A percentile compares a stretch with the other conserved stretches of the same genome.
Evolutionary conservation across 495 filamentous ascomycete genomes (phyloP).

Genomic region (Astrothelium subdiscretum): DNA sequence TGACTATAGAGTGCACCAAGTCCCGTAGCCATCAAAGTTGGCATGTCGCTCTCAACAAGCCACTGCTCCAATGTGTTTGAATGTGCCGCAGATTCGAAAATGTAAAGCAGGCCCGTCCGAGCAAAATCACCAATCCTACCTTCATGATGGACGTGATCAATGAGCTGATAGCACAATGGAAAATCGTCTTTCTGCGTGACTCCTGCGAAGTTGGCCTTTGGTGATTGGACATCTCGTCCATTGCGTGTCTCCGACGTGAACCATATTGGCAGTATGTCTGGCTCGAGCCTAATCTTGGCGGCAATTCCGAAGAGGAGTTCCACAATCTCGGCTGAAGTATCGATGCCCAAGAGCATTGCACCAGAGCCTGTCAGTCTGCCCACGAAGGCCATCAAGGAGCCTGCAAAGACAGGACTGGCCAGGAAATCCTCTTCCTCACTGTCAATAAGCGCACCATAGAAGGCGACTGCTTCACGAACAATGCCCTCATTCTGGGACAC

Average conservation of each 20-base stretch:
- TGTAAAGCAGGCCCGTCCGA: slow-evolving; percentile 86
- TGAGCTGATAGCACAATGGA: slow-evolving; percentile 84
- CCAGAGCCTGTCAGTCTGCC: slow-evolving; percentile 51
- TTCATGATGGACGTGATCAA: slow-evolving; percentile 93
- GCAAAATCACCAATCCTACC: slow-evolving; percentile 92
- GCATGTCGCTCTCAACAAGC: slow-evolving; percentile 93
- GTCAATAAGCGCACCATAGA: slow-evolving; percentile 85
- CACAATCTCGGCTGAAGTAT: slow-evolving; percentile 74
- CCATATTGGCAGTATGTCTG: slow-evolving; percentile 76
- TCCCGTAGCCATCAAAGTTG: slow-evolving; percentile 93
- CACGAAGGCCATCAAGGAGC: slow-evolving; percentile 70
- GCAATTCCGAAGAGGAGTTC: slow-evolving; percentile 89
- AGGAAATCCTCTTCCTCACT: slow-evolving; percentile 92
- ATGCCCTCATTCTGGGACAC: slow-evolving; percentile 67
- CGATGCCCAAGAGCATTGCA: slow-evolving; percentile 47
- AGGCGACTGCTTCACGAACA: slow-evolving; percentile 64
- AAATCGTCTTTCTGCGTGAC: slow-evolving; percentile 86
- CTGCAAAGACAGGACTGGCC: slow-evolving; percentile 70
- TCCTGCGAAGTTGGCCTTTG: slow-evolving; percentile 62
- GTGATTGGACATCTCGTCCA: slow-evolving; percentile 24
- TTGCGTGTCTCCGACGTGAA: slow-evolving; percentile 36
- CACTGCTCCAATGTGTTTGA: slow-evolving; percentile 78
- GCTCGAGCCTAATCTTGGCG: slow-evolving; percentile 84
- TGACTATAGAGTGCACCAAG: slow-evolving; percentile 94
- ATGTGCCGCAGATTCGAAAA: slow-evolving; percentile 83